These are phyloP conservation scores for Apophysomyces sp. DNA, from an alignment of 371 early-diverging fungal genomes.

Conservation along the genomic window DNA sequence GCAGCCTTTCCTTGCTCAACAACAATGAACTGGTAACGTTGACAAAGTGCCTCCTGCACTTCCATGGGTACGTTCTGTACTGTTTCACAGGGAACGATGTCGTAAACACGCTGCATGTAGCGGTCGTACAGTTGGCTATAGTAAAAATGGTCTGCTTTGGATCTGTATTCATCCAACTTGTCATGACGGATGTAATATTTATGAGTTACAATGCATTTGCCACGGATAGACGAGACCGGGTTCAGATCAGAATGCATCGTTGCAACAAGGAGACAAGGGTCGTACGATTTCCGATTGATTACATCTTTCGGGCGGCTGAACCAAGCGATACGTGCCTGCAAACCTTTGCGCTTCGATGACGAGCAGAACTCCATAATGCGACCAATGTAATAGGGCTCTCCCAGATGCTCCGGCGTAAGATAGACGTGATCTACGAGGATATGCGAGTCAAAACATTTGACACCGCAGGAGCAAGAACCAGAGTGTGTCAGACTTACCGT, in stretches of 20 bases:
- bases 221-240: constrained; percentile 79
- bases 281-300: constrained; percentile 65
- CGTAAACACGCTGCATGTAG: constrained; percentile 85
- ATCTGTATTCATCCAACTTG: constrained; percentile 57
- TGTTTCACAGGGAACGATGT: constrained; percentile 75
- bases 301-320: constrained; percentile 84
- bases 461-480: background rate
- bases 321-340: constrained; percentile 75
- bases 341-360: constrained; percentile 41
- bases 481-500: constrained; percentile 19
- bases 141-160: constrained; percentile 72
- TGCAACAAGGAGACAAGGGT: constrained; percentile 76
- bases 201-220: constrained; percentile 78
- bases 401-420: constrained; percentile 70
- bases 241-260: constrained; percentile 89
- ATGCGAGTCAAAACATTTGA: constrained; percentile 4
- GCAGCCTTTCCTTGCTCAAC: constrained; percentile 80
- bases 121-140: constrained; percentile 86
- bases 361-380: constrained; percentile 81
- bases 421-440: constrained; percentile 71
- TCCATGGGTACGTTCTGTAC: constrained; percentile 80
- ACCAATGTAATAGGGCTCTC: constrained; percentile 81
- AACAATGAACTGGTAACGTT: constrained; percentile 77
- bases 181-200: constrained; percentile 58
- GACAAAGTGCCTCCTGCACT: constrained; percentile 61